phyloP scores from a whole-genome alignment of 306 rosid genomes.

The Phaseolus lunatus region DNA sequence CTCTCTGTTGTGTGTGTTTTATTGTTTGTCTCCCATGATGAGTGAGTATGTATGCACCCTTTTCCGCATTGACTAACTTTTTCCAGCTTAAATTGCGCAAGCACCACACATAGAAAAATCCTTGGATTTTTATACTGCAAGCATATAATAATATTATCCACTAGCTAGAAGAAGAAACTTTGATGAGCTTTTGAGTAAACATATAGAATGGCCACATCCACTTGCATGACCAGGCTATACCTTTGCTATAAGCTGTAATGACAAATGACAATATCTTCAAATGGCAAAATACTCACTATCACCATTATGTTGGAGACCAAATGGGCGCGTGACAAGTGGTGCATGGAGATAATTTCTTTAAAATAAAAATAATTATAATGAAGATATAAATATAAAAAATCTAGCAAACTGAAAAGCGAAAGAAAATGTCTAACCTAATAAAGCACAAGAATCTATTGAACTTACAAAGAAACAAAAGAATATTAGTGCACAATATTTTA shows the following conservation, averaged over 20 bases:
- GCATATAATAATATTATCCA: neutral
- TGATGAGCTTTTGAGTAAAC: neutral
- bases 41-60: neutral
- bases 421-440: no score
- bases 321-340: no score
- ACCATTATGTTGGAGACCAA: no score
- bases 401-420: no score
- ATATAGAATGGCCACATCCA: neutral
- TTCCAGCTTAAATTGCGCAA: constrained; percentile 57
- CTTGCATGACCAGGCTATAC: constrained; percentile 18
- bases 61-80: constrained; percentile 39
- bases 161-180: neutral
- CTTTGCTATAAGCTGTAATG: constrained; percentile 28
- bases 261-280: constrained; percentile 7
- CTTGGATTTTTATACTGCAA: neutral
- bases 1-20: neutral
- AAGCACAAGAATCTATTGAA: no score
- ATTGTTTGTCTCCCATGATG: constrained; percentile 37
- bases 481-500: no score
- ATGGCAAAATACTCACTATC: neutral
- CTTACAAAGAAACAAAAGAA: no score
- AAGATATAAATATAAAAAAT: no score
- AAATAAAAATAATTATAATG: no score
- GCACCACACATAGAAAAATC: constrained; percentile 21
- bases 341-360: no score